Evolutionary conservation across 1,284 basidiomycete genomes (phyloP).

Genomic region (Meira nashicola): DNA sequence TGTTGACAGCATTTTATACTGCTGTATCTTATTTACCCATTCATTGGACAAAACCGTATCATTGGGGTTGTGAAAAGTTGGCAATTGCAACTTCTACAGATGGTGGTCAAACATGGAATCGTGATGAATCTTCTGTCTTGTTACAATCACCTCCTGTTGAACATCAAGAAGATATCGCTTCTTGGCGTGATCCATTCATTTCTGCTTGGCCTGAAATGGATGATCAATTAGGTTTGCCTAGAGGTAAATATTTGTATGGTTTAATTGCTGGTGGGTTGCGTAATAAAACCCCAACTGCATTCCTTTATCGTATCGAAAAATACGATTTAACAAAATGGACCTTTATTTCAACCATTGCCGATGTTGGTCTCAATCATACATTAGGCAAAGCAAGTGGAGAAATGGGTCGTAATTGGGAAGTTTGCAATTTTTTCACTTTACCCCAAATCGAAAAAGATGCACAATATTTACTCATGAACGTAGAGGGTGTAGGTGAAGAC

Average conservation of each 20-base stretch:
- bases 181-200: conserved; percentile 39
- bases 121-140: conserved; percentile 17
- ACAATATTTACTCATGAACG: conserved; percentile 30
- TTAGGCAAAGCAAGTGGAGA: conserved; percentile 18
- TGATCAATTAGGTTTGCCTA: conserved; percentile 18
- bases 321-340: conserved; percentile 26
- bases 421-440: conserved; percentile 33
- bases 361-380: conserved; percentile 22
- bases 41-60: conserved; percentile 32
- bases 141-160: conserved; percentile 26
- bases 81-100: conserved; percentile 32
- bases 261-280: conserved; percentile 34
- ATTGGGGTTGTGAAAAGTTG: conserved; percentile 31
- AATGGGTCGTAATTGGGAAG: conserved; percentile 40
- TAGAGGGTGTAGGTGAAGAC: conserved; percentile 24
- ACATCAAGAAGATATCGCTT: conserved; percentile 23
- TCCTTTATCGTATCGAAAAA: conserved; percentile 28
- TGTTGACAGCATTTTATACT: conserved; percentile 38
- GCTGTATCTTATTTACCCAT: conserved; percentile 37
- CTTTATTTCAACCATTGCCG: conserved; percentile 25
- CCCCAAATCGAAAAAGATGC: conserved; percentile 8
- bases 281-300: conserved; percentile 27
- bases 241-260: conserved; percentile 16
- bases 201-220: conserved; percentile 31
- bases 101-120: conserved; percentile 28